A percentile compares a stretch with the other conserved stretches of the same genome.
These are phyloP conservation scores for Hamamelis virginiana DNA, from an alignment of 164 flowering plant genomes.

Conservation along the genomic window DNA sequence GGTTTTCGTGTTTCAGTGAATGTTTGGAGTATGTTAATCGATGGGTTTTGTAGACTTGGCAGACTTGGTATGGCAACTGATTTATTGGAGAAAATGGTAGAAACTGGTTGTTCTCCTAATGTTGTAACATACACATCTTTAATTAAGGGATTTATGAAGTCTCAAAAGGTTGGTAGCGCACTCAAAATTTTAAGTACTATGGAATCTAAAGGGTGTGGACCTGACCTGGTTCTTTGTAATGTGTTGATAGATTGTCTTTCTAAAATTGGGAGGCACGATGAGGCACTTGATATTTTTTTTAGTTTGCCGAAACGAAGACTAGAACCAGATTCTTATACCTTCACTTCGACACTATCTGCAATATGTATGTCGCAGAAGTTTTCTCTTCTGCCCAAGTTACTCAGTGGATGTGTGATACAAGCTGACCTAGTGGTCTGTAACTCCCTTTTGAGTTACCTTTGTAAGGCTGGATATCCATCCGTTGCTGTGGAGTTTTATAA, in stretches of 20 bases:
- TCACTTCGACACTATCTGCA: slow-evolving; percentile 40
- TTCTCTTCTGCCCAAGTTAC: slow-evolving; percentile 31
- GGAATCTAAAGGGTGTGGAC: slow-evolving; percentile 33
- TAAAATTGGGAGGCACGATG: slow-evolving; percentile 43
- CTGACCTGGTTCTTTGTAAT: slow-evolving; percentile 61
- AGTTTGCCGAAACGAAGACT: slow-evolving; percentile 32
- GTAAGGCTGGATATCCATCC: slow-evolving; percentile 46
- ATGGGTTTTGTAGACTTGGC: slow-evolving; percentile 44
- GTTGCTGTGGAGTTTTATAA: slow-evolving; percentile 43
- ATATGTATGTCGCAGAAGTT: slow-evolving; percentile 35
- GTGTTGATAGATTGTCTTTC: slow-evolving; percentile 52
- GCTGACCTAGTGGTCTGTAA: slow-evolving; percentile 53
- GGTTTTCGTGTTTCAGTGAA: slow-evolving; percentile 41
- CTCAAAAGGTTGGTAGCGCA: slow-evolving; percentile 29
- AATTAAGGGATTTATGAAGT: slow-evolving; percentile 49
- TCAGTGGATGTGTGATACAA: slow-evolving; percentile 24
- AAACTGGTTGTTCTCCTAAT: slow-evolving; percentile 47
- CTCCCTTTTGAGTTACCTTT: slow-evolving; percentile 43
- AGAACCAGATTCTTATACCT: slow-evolving; percentile 57
- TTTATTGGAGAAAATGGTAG: slow-evolving; percentile 49
- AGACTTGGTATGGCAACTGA: slow-evolving; percentile 30
- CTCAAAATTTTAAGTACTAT: slow-evolving; percentile 29
- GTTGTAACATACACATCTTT: slow-evolving; percentile 62
- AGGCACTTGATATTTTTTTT: slow-evolving; percentile 44
- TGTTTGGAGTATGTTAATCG: slow-evolving; percentile 56